These are phyloP conservation scores for Aureobasidium zeae DNA, from an alignment of 2,329 filamentous ascomycete species.

Conservation along the genomic window DNA sequence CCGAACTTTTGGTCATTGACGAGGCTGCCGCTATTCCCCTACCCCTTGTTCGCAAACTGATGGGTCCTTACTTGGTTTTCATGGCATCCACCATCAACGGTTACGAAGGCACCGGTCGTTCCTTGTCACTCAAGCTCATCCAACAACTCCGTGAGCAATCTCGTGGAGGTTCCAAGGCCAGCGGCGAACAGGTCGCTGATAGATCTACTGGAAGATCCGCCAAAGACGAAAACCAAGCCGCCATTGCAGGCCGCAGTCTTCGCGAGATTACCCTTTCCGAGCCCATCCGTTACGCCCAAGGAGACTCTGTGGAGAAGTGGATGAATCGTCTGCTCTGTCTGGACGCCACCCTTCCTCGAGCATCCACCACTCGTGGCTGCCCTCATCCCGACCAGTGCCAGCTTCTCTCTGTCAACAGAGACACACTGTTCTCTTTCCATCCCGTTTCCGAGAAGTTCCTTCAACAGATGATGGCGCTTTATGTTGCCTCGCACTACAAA, in stretches of 20 bases:
- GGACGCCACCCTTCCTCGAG: conserved; percentile 77
- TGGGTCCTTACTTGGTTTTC: conserved; percentile 95
- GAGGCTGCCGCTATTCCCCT: conserved; percentile 94
- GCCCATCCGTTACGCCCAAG: conserved; percentile 87
- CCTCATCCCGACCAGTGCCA: conserved; percentile 89
- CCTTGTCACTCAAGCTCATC: conserved; percentile 89
- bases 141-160: conserved; percentile 95
- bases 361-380: conserved; percentile 67
- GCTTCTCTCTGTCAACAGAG: conserved; percentile 86
- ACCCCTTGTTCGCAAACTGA: conserved; percentile 82
- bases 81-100: conserved; percentile 99
- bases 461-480: conserved; percentile 96
- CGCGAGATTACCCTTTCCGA: conserved; percentile 89
- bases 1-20: conserved; percentile 91
- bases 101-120: conserved; percentile 93
- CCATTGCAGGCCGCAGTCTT: conserved; percentile 63
- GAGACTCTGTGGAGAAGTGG: conserved; percentile 91
- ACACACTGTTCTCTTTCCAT: conserved; percentile 96
- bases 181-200: conserved; percentile 60
- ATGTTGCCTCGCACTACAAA: conserved; percentile 96
- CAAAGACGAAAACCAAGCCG: conserved; percentile 52
- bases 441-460: conserved; percentile 94
- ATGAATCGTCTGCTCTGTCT: conserved; percentile 88
- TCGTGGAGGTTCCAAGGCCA: conserved; percentile 49
- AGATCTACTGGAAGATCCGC: conserved; percentile 65